Percentiles rank a stretch among this genome's conserved stretches.
Conservation (phyloP, 2,329 filamentous ascomycete species). For the Myriosclerotinia duriaeana region DNA sequence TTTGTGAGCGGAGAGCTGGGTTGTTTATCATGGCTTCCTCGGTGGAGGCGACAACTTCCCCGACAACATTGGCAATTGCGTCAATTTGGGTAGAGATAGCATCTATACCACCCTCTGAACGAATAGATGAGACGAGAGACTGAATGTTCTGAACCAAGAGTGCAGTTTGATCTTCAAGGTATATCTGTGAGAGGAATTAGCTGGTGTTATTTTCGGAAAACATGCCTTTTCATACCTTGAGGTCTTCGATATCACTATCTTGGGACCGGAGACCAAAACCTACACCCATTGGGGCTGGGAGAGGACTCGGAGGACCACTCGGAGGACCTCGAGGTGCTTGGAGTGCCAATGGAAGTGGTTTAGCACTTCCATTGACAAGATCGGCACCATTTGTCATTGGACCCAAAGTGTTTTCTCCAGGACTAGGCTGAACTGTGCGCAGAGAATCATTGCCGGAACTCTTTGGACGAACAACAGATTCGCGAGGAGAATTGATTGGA, state of each 20-base stretch:
- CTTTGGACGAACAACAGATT: constrained; percentile 44
- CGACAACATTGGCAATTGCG: constrained; percentile 69
- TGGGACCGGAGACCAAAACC: constrained; percentile 45
- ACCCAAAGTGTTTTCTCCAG: neutral
- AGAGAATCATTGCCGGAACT: neutral
- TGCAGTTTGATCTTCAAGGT: constrained; percentile 80
- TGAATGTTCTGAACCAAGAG: constrained; percentile 78
- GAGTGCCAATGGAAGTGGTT: constrained; percentile 24
- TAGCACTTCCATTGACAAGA: constrained; percentile 38
- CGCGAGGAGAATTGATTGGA: constrained; percentile 66
- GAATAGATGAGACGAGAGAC: constrained; percentile 72
- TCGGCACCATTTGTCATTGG: constrained; percentile 16
- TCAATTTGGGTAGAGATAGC: constrained; percentile 69
- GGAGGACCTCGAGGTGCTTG: constrained; percentile 20
- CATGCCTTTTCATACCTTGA: constrained; percentile 51
- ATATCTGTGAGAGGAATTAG: constrained; percentile 53
- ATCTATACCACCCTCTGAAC: constrained; percentile 60
- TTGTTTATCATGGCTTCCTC: constrained; percentile 56
- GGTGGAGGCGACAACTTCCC: constrained; percentile 66
- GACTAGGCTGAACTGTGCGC: neutral
- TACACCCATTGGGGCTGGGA: constrained; percentile 40
- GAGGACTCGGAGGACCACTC: constrained; percentile 18
- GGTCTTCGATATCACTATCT: constrained; percentile 56
- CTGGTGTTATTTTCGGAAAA: neutral
- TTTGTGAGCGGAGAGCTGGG: constrained; percentile 52